Evolutionary conservation across 2,329 filamentous ascomycete genomes (phyloP), one percentile per base, ranked within the genome.

Genomic region (Apiospora phragmitis): DNA sequence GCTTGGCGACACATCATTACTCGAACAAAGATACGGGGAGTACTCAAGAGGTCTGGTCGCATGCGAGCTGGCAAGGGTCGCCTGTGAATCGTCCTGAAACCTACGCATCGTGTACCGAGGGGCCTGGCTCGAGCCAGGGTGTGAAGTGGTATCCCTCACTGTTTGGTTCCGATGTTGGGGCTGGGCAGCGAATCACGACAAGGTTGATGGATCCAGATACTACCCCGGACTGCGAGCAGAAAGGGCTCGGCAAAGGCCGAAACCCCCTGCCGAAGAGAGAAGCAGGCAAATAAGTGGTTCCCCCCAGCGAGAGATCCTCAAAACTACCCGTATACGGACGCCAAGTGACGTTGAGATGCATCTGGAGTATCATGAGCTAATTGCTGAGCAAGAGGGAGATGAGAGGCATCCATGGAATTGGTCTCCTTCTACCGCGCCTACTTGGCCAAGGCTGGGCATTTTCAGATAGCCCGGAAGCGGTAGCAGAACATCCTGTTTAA

Each of bases 1-100:
- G 32, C 55, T 62, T 62, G 55, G 55, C 55, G 29, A 29, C 55
- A n/a, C 55, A 62, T 62, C 55, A 62, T 62, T 62, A 62, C 55
- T 62, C 55, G 55, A 62, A 38, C 55, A 62, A 38, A 62, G 55
- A 38, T 62, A 62, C 55, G 5, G 9, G 9, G 32, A 38, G 55
- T 38, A 51, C 51, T 18, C 16, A 32, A 21, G 32, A 62, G 9
- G 55, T n/a, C 38, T 62, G 32, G 55, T 35, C 16, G 32, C 29
- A 62, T 62, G 55, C 55, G 55, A 38, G 32, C 55, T 5, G 55
- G 55, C 55, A 62, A 21, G 55, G 55, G 55, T 62, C 29, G 32
- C 5, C 55, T 5, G 55, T 62, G 55, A 62, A 62, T 24, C 55
- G 55, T 38, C 55, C 55, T 62, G 55, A 38, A 62, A 62, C 32